Conservation (phyloP, 768 basidiomycete species). For the Lentinula lateritia region DNA sequence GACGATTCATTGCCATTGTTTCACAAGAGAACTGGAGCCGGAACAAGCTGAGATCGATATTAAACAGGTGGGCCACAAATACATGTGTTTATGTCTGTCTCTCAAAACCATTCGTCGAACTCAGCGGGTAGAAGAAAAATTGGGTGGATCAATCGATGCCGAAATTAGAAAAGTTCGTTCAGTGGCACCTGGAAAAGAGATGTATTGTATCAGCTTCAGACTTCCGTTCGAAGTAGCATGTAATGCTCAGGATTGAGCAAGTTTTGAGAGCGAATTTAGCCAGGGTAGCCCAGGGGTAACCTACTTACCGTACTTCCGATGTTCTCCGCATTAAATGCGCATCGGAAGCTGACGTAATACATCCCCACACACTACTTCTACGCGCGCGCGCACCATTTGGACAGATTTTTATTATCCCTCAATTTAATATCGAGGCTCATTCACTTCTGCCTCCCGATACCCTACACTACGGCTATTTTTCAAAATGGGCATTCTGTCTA, state of each 20-base stretch:
- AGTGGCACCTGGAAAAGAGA: constrained; percentile 94
- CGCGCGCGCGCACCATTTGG: background rate
- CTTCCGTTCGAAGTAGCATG: constrained; percentile 46
- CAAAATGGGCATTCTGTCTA: constrained; percentile 32
- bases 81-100: background rate
- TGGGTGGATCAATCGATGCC: constrained; percentile 52
- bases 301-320: background rate
- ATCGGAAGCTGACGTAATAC: background rate
- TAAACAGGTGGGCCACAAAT: constrained; percentile 51
- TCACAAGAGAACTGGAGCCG: constrained; percentile 77
- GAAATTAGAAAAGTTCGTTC: constrained; percentile 76
- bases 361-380: background rate
- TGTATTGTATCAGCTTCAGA: constrained; percentile 94
- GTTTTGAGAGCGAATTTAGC: background rate
- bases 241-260: constrained; percentile 1
- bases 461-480: constrained; percentile 21
- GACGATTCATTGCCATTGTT: constrained; percentile 94
- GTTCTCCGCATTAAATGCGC: constrained; percentile 25
- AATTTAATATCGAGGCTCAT: constrained; percentile 8
- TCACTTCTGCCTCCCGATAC: constrained; percentile 27
- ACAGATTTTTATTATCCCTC: background rate
- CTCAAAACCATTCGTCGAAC: constrained; percentile 10
- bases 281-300: background rate
- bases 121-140: constrained; percentile 67
- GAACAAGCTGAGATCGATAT: constrained; percentile 74